Percentiles rank a stretch among this genome's conserved stretches.
These are phyloP conservation scores for Sistotremastrum niveocremeum DNA, from an alignment of 768 basidiomycete genomes.

Conservation along the genomic window DNA sequence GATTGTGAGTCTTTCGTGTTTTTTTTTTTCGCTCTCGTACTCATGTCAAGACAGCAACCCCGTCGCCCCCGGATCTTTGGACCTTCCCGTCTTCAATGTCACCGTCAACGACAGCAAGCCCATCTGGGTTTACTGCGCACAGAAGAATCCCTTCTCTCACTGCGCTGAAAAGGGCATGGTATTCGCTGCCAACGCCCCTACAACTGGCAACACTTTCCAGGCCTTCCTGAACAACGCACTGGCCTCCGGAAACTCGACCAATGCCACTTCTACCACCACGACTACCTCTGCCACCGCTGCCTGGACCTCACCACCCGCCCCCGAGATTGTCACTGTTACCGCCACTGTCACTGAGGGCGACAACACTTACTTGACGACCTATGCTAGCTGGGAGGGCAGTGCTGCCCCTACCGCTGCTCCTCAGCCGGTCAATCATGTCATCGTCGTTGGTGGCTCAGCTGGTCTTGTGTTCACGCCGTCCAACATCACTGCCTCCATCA, in stretches of 20 bases:
- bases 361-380: conserved; percentile 17
- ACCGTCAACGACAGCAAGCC: conserved; percentile 30
- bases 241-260: conserved; percentile 13
- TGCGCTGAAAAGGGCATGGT: conserved; percentile 35
- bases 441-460: conserved; percentile 29
- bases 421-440: conserved; percentile 21
- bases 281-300: conserved; percentile 13
- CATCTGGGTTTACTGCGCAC: conserved; percentile 47
- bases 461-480: conserved; percentile 27
- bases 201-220: conserved; percentile 40
- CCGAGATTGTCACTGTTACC: conserved; percentile 23
- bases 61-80: conserved; percentile 27
- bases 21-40: background rate
- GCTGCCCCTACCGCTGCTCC: conserved; percentile 13
- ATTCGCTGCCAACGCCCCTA: conserved; percentile 48
- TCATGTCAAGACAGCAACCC: conserved; percentile 29
- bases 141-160: conserved; percentile 37
- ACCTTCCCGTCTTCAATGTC: conserved; percentile 31
- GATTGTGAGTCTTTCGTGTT: conserved; percentile 29
- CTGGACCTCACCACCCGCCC: conserved; percentile 15
- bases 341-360: conserved; percentile 18
- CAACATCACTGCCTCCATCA: conserved; percentile 31
- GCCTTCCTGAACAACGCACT: conserved; percentile 26
- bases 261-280: conserved; percentile 7
- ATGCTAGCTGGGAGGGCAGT: too few species aligned